A percentile compares a stretch with the other conserved stretches of the same genome.
These are phyloP conservation scores for Epichloe baconii DNA, from an alignment of 2,329 filamentous ascomycete genomes.

Conservation along the genomic window DNA sequence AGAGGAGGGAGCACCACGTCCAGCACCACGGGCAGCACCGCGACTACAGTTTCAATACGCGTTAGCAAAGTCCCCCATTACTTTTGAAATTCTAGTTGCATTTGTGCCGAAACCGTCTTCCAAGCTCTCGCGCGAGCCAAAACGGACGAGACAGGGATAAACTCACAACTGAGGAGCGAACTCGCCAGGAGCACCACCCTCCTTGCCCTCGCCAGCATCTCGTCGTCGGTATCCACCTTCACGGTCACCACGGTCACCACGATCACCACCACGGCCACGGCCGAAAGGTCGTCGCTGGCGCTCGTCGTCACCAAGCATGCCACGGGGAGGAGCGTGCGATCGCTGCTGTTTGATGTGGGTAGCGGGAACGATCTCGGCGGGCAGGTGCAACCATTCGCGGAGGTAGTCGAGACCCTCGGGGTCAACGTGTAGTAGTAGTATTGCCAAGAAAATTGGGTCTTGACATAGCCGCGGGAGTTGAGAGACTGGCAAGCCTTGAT, in stretches of 20 bases:
- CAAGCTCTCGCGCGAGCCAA: not conserved
- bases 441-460: conserved; percentile 99
- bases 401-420: conserved; percentile 99
- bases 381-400: conserved; percentile 99
- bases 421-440: conserved; percentile 99
- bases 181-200: conserved; percentile 82
- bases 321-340: conserved; percentile 92
- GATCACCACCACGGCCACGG: conserved; percentile 58
- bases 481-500: conserved; percentile 99
- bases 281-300: conserved; percentile 74
- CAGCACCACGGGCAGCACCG: conserved; percentile 71
- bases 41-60: conserved; percentile 37
- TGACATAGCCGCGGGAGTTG: conserved; percentile 94
- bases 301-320: conserved; percentile 87
- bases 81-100: too few relatives aligned
- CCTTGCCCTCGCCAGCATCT: conserved; percentile 76
- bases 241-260: conserved; percentile 55
- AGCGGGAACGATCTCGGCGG: conserved; percentile 96
- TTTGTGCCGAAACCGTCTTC: too few relatives aligned
- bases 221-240: conserved; percentile 88
- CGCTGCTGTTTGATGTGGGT: conserved; percentile 99
- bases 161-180: conserved; percentile 83
- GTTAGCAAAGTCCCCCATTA: not conserved
- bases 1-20: conserved; percentile 60
- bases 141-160: not conserved